phyloP scores from a whole-genome alignment of 2,329 filamentous ascomycete genomes.

The Sclerotinia subarctica region DNA sequence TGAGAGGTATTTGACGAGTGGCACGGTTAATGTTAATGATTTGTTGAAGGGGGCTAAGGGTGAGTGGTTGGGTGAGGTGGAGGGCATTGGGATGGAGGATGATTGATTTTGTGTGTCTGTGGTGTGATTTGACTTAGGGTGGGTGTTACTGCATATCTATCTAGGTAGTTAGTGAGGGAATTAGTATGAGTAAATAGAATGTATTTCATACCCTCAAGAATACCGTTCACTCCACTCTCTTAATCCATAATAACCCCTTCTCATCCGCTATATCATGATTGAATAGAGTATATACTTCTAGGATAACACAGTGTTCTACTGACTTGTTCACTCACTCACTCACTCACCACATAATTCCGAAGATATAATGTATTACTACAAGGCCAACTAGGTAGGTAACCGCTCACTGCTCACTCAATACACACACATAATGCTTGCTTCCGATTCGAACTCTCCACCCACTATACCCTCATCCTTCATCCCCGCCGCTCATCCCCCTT shows the following conservation, averaged over 20 bases:
- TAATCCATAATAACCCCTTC: too few relatives aligned
- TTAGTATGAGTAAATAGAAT: neutral
- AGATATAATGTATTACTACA: neutral
- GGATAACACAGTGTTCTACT: neutral
- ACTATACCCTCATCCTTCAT: neutral
- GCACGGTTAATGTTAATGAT: constrained; percentile 76
- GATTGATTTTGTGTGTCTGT: neutral
- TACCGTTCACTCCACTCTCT: neutral
- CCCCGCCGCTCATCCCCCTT: too few relatives aligned
- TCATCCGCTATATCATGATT: too few relatives aligned
- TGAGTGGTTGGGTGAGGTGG: constrained; percentile 40
- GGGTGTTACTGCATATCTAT: too few relatives aligned
- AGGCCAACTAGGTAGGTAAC: neutral
- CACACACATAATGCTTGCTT: neutral
- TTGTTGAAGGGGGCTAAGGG: constrained; percentile 62
- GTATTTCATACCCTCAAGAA: neutral
- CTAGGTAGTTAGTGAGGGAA: neutral
- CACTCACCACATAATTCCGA: neutral
- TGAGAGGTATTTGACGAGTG: constrained; percentile 79
- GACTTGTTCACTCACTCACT: neutral
- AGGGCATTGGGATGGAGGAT: constrained; percentile 39
- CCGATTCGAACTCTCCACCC: neutral
- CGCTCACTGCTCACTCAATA: neutral
- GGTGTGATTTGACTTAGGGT: neutral
- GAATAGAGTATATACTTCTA: neutral